These are phyloP conservation scores for Heterobasidion parviporum DNA, from an alignment of 1,284 basidiomycete species.

Conservation along the genomic window DNA sequence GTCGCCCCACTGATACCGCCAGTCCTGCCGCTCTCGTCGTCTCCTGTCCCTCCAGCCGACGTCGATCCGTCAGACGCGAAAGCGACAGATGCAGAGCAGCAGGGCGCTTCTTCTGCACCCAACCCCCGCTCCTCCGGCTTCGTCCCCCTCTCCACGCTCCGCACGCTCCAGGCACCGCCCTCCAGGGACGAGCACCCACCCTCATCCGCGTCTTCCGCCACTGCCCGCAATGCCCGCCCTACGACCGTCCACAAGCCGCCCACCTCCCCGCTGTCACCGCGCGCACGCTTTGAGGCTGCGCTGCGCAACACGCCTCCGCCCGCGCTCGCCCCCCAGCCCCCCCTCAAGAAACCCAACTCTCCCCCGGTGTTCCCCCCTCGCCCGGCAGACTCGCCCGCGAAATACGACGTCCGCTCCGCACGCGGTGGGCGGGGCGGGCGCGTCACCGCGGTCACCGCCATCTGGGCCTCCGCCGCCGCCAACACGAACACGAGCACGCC, in stretches of 20 bases:
- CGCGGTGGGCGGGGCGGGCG: conserved; percentile 47
- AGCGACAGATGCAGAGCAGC: background rate
- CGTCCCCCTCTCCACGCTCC: conserved; percentile 49
- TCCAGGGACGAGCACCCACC: background rate
- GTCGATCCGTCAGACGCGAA: background rate
- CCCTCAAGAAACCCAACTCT: conserved; percentile 3
- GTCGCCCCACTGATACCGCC: no score
- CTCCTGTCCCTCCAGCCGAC: background rate
- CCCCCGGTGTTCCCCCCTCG: conserved; percentile 6
- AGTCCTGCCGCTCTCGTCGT: background rate
- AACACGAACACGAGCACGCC: no score
- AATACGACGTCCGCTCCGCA: background rate
- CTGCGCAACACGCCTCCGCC: background rate
- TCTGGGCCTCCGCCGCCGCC: conserved; percentile 34
- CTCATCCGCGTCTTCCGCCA: background rate
- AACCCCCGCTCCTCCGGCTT: conserved; percentile 71
- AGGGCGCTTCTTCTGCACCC: conserved; percentile 21
- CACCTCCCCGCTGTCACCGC: conserved; percentile 12
- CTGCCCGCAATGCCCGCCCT: background rate
- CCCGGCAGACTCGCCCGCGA: conserved; percentile 10
- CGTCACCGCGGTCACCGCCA: conserved; percentile 68
- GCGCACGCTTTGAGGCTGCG: conserved; percentile 4
- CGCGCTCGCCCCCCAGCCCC: background rate
- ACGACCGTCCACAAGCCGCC: background rate
- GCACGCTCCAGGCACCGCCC: conserved; percentile 6